phyloP scores from a whole-genome alignment of 2,329 filamentous ascomycete species.

The Curvularia sp. region DNA sequence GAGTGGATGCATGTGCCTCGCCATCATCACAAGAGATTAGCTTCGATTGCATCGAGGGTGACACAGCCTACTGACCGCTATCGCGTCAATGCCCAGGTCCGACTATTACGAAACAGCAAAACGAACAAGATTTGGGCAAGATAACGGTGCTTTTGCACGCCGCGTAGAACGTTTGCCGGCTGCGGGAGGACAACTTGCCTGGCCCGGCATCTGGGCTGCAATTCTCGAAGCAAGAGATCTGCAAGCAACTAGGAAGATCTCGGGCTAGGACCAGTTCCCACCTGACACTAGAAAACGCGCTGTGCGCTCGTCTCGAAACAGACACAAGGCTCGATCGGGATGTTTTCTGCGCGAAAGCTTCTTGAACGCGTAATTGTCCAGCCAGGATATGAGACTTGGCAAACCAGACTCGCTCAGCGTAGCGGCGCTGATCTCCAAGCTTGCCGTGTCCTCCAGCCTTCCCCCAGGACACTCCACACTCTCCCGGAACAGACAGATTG shows the following conservation, averaged over 20 bases:
- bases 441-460: slow-evolving; percentile 7
- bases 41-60: slow-evolving; percentile 7
- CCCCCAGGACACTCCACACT: slow-evolving; percentile 10
- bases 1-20: neutral
- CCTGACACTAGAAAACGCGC: slow-evolving; percentile 10
- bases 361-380: slow-evolving; percentile 14
- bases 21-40: slow-evolving; percentile 9
- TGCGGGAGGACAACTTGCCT: slow-evolving; percentile 12
- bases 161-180: slow-evolving; percentile 1
- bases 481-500: slow-evolving; percentile 8
- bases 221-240: slow-evolving; percentile 19
- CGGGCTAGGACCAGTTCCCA: slow-evolving; percentile 16
- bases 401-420: slow-evolving; percentile 9
- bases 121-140: neutral
- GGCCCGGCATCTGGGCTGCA: slow-evolving; percentile 10
- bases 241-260: slow-evolving; percentile 16
- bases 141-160: slow-evolving; percentile 4
- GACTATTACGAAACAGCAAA: slow-evolving; percentile 4
- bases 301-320: slow-evolving; percentile 20
- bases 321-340: slow-evolving; percentile 6
- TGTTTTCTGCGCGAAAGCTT: slow-evolving; percentile 7
- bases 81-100: neutral
- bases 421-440: slow-evolving; percentile 20
- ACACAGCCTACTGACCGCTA: slow-evolving; percentile 11
- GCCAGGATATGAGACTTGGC: slow-evolving; percentile 15